These are phyloP conservation scores for Raphidocelis subcapitata DNA, from an alignment of 139 green algal genomes.

Conservation along the genomic window DNA sequence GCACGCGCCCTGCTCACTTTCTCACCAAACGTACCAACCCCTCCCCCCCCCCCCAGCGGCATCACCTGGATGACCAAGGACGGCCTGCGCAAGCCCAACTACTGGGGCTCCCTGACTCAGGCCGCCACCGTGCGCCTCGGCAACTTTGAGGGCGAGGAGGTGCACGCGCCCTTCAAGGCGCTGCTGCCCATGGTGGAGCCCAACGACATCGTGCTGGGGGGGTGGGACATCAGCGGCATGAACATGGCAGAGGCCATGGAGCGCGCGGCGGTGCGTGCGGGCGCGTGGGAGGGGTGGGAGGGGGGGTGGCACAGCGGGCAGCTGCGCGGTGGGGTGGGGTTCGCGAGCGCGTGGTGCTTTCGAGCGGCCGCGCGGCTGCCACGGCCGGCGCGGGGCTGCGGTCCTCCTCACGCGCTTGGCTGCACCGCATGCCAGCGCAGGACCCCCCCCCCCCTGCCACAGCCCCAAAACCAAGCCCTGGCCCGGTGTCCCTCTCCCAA, in stretches of 20 bases:
- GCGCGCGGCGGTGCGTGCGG: constrained; percentile 71
- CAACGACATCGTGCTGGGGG: constrained; percentile 94
- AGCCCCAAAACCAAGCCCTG: too few species aligned
- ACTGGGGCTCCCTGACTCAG: constrained; percentile 96
- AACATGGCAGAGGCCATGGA: constrained; percentile 97
- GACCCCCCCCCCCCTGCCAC: too few species aligned
- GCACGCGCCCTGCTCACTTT: neutral
- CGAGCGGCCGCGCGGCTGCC: too few species aligned
- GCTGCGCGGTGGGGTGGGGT: neutral
- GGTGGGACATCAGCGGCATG: constrained; percentile 95
- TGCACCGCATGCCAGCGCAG: too few species aligned
- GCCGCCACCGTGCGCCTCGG: constrained; percentile 92
- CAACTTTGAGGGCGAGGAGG: constrained; percentile 93
- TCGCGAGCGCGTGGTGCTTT: too few species aligned
- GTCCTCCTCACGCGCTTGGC: too few species aligned
- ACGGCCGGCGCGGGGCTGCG: too few species aligned
- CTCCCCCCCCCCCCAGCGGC: constrained; percentile 54
- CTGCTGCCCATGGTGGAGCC: constrained; percentile 94
- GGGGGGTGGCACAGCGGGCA: neutral
- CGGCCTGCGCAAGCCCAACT: constrained; percentile 95
- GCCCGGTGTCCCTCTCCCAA: neutral
- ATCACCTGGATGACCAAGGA: constrained; percentile 99
- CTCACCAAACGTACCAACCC: neutral
- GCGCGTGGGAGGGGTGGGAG: too few species aligned
- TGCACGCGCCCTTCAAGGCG: constrained; percentile 84